Percentiles rank a stretch among this genome's conserved stretches.
These are phyloP conservation scores for Erodium maritimum DNA, from an alignment of 345 rosid species.

Conservation along the genomic window DNA sequence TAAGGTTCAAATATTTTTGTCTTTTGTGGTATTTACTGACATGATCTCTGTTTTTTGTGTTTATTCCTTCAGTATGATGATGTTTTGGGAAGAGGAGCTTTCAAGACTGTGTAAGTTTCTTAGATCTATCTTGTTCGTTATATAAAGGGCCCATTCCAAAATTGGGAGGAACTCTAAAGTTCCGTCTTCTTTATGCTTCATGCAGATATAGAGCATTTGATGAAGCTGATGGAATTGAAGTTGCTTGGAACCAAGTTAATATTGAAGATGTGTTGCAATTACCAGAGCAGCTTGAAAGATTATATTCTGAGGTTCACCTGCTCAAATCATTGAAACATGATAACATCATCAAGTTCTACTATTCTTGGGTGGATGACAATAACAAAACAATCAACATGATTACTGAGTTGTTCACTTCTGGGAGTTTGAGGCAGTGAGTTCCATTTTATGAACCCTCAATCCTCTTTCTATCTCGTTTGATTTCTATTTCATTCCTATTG, in stretches of 20 bases:
- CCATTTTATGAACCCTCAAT: conserved; percentile 2
- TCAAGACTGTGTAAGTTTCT: conserved; percentile 86
- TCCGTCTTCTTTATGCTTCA: not conserved
- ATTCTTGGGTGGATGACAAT: conserved; percentile 76
- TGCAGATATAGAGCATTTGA: conserved; percentile 75
- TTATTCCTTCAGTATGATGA: conserved; percentile 54
- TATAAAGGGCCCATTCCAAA: not conserved
- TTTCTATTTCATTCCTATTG: conserved; percentile 7
- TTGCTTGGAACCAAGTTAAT: conserved; percentile 74
- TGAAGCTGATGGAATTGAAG: conserved; percentile 71
- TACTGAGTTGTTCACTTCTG: conserved; percentile 79
- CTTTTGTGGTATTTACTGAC: conserved; percentile 2
- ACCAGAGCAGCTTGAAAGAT: conserved; percentile 57
- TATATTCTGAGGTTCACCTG: conserved; percentile 71
- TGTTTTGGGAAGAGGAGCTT: conserved; percentile 77
- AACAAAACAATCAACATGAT: conserved; percentile 77
- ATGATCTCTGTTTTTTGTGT: conserved; percentile 4
- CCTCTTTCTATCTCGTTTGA: not conserved
- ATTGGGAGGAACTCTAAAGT: not conserved
- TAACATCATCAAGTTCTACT: conserved; percentile 51
- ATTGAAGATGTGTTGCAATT: conserved; percentile 70
- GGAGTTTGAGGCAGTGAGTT: conserved; percentile 74
- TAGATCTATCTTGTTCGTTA: conserved; percentile 12
- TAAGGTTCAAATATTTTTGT: not conserved
- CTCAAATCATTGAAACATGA: conserved; percentile 61